These are phyloP conservation scores for Lithospermum erythrorhizon DNA, from an alignment of 257 asterid species.

Conservation along the genomic window DNA sequence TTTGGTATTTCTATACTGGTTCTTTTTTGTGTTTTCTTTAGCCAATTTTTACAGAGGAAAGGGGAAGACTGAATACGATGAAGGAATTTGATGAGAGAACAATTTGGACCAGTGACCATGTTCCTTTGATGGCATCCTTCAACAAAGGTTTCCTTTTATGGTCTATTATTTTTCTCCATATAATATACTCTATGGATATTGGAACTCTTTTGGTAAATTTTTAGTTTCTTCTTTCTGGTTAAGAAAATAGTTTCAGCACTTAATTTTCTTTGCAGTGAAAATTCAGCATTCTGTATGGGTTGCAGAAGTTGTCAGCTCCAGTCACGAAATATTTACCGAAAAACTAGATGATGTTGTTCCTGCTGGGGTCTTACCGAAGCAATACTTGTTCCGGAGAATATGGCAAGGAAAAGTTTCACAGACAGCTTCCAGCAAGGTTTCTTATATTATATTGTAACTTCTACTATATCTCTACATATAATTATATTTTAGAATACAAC, in stretches of 20 bases:
- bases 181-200: conserved; percentile 7
- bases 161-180: neutral
- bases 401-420: conserved; percentile 96
- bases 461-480: conserved; percentile 1
- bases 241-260: neutral
- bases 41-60: conserved; percentile 72
- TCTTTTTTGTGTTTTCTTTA: conserved; percentile 19
- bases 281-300: conserved; percentile 93
- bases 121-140: conserved; percentile 75
- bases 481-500: too few species aligned
- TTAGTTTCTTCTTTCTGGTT: neutral
- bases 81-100: conserved; percentile 85
- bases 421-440: conserved; percentile 86
- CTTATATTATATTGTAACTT: conserved; percentile 3
- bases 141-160: conserved; percentile 50
- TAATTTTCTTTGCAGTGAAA: conserved; percentile 45
- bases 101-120: conserved; percentile 74
- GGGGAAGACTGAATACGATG: conserved; percentile 63
- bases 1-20: conserved; percentile 6
- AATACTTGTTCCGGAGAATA: conserved; percentile 65
- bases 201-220: neutral
- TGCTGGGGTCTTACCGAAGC: conserved; percentile 39
- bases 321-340: conserved; percentile 30
- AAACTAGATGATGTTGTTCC: conserved; percentile 35
- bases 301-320: conserved; percentile 48